Base-by-base conservation (phyloP, 352 stramenopile species). In the Plasmopara halstedii region DNA sequence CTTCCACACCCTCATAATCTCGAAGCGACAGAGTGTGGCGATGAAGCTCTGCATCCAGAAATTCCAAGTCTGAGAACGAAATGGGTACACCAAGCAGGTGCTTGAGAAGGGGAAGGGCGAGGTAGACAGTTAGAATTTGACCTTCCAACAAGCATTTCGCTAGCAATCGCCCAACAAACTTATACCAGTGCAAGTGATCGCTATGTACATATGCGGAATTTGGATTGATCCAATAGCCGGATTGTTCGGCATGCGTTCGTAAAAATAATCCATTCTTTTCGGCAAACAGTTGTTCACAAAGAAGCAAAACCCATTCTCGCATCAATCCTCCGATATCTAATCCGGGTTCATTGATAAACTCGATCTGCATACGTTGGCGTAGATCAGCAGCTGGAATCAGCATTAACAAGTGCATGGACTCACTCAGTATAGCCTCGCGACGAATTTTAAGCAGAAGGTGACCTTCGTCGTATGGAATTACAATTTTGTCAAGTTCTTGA, bases 361-460 rank as follows among this genome's bases (percentile, higher is more conserved):
- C 78, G 22, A 92, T 90, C 21, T 76, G 78, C 19, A 92, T 60
- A 4, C 78, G 67, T 44, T 88, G 75, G 10, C 76, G 67, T 1
- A 92, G 56, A 53, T 88, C 73, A 2, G 71, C 69, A 1, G 76
- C 70, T 6, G 76, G 76, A 4, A 89, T 73, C 14, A 88, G 47
- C 75, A 90, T 88, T 8, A 92, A 61, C 49, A 90, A 46, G 26
- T 88, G 73, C 78, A 90, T 88, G 31, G 78, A 90, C 42, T 92
- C 78, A 41, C 70, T 76, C 21, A 90, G 32, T 13, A 92, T 65
- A 2, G 71, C 72, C 4, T 90, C 78, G 17, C 81, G 78, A 21
- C 76, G 67, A 31, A 92, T 88, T 42, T 88, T 88, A 0, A 92
- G 53, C 25, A 88, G 64, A 19, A 92, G 41, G 22, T 92, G 81